A percentile compares a stretch with the other conserved stretches of the same genome.
These are phyloP conservation scores for Periconia sp. DNA, from an alignment of 2,329 filamentous ascomycete species.

Conservation along the genomic window DNA sequence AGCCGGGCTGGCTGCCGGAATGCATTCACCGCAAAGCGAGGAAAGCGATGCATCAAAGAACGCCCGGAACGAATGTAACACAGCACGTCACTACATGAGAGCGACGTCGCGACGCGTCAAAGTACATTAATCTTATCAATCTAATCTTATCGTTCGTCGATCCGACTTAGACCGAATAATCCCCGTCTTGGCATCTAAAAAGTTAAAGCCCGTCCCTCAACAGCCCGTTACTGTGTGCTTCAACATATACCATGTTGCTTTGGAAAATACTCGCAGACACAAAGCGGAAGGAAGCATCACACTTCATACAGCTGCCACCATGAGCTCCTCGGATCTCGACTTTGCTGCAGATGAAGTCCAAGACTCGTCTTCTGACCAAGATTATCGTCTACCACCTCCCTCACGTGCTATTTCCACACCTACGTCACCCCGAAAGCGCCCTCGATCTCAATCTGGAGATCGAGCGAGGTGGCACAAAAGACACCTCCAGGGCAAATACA, in stretches of 20 bases:
- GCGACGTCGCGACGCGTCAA: background rate
- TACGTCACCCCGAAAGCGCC: constrained; percentile 25
- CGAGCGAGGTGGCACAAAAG: constrained; percentile 17
- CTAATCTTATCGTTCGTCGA: background rate
- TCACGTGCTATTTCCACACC: constrained; percentile 12
- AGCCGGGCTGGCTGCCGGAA: constrained; percentile 14
- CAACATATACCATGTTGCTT: background rate
- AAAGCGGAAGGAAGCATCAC: background rate
- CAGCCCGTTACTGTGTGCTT: background rate
- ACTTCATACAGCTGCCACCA: background rate
- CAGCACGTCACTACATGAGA: constrained; percentile 22
- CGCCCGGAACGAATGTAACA: constrained; percentile 1
- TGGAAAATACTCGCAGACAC: background rate
- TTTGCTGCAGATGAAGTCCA: background rate
- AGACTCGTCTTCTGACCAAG: constrained; percentile 1
- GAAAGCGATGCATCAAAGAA: constrained; percentile 34
- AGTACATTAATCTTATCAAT: too few relatives aligned
- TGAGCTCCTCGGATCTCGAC: constrained; percentile 14
- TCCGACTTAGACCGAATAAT: constrained; percentile 5
- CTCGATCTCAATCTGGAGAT: constrained; percentile 21
- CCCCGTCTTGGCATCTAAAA: constrained; percentile 5
- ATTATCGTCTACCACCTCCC: background rate
- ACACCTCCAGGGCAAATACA: constrained; percentile 47
- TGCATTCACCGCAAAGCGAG: constrained; percentile 32
- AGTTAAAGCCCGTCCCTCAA: background rate